Percentiles rank a stretch among this genome's conserved stretches.
These are phyloP conservation scores for Rhizopogon vesiculosus DNA, from an alignment of 768 basidiomycete genomes.

Conservation along the genomic window DNA sequence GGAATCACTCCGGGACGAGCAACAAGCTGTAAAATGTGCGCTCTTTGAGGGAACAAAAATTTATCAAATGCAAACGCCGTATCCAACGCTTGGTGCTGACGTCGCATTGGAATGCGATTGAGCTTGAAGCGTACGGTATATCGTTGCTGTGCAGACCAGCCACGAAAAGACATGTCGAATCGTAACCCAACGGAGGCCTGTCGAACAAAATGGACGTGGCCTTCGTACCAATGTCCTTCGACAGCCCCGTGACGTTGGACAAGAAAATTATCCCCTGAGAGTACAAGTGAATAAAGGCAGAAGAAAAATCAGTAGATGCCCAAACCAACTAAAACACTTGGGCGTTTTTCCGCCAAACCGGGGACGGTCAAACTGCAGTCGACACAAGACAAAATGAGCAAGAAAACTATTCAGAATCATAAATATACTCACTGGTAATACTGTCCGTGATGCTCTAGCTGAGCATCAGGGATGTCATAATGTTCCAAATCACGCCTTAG, in stretches of 20 bases:
- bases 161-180: constrained; percentile 40
- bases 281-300: not conserved
- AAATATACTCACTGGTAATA: constrained; percentile 31
- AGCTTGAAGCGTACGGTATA: constrained; percentile 55
- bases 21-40: constrained; percentile 3
- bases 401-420: not conserved
- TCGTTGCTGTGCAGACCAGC: constrained; percentile 15
- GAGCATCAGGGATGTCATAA: constrained; percentile 34
- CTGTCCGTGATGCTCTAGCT: not conserved
- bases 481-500: constrained; percentile 30
- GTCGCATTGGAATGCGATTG: constrained; percentile 46
- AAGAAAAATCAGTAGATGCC: constrained; percentile 27
- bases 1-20: not conserved
- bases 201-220: constrained; percentile 45
- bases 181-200: constrained; percentile 38
- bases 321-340: constrained; percentile 53
- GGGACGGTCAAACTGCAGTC: constrained; percentile 41
- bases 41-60: constrained; percentile 41
- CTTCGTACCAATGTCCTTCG: constrained; percentile 27
- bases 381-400: not conserved
- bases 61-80: constrained; percentile 34
- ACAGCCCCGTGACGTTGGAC: constrained; percentile 14
- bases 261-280: constrained; percentile 25
- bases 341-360: constrained; percentile 54
- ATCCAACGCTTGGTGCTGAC: constrained; percentile 51